These are phyloP conservation scores for Trypanosoma conorhini DNA, from an alignment of 208 protist genomes.

Conservation along the genomic window DNA sequence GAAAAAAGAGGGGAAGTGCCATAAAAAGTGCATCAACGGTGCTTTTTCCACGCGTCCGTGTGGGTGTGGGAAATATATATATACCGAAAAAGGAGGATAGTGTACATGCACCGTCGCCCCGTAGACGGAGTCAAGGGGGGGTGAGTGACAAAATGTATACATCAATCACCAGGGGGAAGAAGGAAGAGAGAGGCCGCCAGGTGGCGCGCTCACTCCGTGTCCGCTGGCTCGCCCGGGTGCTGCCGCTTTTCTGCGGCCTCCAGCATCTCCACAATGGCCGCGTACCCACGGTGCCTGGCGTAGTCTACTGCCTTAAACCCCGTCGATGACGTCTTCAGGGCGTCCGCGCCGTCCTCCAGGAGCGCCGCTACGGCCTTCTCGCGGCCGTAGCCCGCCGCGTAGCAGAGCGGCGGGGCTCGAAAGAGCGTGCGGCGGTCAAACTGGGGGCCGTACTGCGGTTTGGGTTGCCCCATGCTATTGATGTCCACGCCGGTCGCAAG, in stretches of 20 bases:
- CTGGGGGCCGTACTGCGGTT: constrained; percentile 51
- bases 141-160: background rate
- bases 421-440: constrained; percentile 80
- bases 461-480: constrained; percentile 70
- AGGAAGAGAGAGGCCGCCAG: background rate
- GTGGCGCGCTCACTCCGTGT: background rate
- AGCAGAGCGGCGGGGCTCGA: constrained; percentile 69
- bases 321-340: constrained; percentile 43
- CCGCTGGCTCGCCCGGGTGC: background rate
- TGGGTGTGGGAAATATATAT: no score
- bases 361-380: constrained; percentile 75
- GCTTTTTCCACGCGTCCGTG: background rate
- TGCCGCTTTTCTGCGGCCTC: constrained; percentile 27
- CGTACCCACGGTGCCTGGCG: constrained; percentile 68
- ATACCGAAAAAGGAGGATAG: background rate
- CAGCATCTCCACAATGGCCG: constrained; percentile 51
- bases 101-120: background rate
- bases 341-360: constrained; percentile 55
- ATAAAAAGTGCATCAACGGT: no score
- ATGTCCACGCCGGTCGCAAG: constrained; percentile 41
- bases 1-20: no score
- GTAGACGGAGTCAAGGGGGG: background rate
- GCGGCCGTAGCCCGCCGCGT: constrained; percentile 72
- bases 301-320: constrained; percentile 70
- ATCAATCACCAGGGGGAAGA: background rate